phyloP scores from a whole-genome alignment of 2,329 filamentous ascomycete genomes.

The Fusarium sp. region DNA sequence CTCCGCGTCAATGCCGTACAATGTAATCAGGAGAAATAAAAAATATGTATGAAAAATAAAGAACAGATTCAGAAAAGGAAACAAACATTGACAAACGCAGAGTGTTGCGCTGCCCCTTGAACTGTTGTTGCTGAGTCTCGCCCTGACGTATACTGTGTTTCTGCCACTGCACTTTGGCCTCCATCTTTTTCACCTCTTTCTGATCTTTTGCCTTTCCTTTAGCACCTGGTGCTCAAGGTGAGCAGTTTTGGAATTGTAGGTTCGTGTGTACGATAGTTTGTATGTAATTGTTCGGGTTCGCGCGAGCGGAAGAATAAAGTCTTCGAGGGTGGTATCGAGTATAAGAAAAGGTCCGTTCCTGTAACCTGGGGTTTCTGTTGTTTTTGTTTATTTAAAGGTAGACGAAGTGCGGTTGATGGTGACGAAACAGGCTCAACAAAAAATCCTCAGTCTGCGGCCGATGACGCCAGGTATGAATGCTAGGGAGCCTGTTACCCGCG shows the following conservation, averaged over 20 bases:
- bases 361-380: background rate
- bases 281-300: slow-evolving; percentile 44
- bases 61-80: slow-evolving; percentile 27
- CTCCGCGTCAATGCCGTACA: slow-evolving; percentile 26
- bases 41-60: slow-evolving; percentile 22
- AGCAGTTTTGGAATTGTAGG: slow-evolving; percentile 12
- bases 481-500: slow-evolving; percentile 1
- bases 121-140: slow-evolving; percentile 21
- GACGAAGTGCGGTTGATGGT: background rate
- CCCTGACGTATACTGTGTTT: slow-evolving; percentile 6
- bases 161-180: slow-evolving; percentile 1
- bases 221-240: background rate
- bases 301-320: slow-evolving; percentile 51
- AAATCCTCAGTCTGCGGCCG: slow-evolving; percentile 1
- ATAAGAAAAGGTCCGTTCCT: slow-evolving; percentile 32
- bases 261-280: slow-evolving; percentile 31
- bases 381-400: background rate
- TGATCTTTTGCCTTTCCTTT: slow-evolving; percentile 7
- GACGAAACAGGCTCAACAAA: background rate
- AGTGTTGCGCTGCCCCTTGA: slow-evolving; percentile 25
- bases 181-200: slow-evolving; percentile 10
- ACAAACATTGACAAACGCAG: slow-evolving; percentile 27
- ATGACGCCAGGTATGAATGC: slow-evolving; percentile 1
- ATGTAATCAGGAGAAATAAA: slow-evolving; percentile 21
- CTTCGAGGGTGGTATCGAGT: slow-evolving; percentile 40